A percentile compares a stretch with the other conserved stretches of the same genome.
Conservation (phyloP, 2,329 filamentous ascomycete genomes). For the Aureobasidium pullulans region DNA sequence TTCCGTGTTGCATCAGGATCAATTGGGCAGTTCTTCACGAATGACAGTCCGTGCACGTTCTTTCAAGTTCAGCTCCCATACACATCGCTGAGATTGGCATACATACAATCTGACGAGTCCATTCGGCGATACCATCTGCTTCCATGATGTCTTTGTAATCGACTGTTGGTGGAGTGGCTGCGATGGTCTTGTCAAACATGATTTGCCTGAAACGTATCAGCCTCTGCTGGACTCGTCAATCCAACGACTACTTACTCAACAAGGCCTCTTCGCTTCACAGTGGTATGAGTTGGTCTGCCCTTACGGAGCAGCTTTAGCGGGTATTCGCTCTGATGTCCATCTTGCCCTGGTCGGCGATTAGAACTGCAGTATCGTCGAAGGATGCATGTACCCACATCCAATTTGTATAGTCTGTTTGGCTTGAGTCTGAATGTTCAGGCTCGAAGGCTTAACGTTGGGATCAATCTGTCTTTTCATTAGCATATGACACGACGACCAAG, state of each 20-base stretch:
- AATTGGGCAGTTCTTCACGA: slow-evolving; percentile 63
- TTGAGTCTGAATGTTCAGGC: neutral
- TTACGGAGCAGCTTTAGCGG: slow-evolving; percentile 14
- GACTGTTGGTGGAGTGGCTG: neutral
- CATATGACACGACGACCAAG: neutral
- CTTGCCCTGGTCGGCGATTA: slow-evolving; percentile 3
- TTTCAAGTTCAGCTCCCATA: neutral
- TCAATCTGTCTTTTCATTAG: slow-evolving; percentile 7
- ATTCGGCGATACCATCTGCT: slow-evolving; percentile 9
- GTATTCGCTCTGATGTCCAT: slow-evolving; percentile 17
- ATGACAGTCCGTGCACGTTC: slow-evolving; percentile 69
- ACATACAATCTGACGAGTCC: slow-evolving; percentile 11
- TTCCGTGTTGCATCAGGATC: slow-evolving; percentile 62
- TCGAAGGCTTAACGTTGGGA: neutral
- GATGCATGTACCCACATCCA: slow-evolving; percentile 8
- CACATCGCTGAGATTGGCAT: neutral
- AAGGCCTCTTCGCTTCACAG: slow-evolving; percentile 12
- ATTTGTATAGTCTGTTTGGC: slow-evolving; percentile 5
- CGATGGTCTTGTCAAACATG: slow-evolving; percentile 4
- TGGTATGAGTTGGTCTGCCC: slow-evolving; percentile 5
- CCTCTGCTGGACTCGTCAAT: neutral
- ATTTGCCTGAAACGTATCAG: slow-evolving; percentile 3
- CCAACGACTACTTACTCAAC: slow-evolving; percentile 6
- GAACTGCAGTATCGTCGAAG: neutral
- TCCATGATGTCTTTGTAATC: slow-evolving; percentile 11